These are phyloP conservation scores for Epicoccum nigrum DNA, from an alignment of 2,329 filamentous ascomycete genomes.

Conservation along the genomic window DNA sequence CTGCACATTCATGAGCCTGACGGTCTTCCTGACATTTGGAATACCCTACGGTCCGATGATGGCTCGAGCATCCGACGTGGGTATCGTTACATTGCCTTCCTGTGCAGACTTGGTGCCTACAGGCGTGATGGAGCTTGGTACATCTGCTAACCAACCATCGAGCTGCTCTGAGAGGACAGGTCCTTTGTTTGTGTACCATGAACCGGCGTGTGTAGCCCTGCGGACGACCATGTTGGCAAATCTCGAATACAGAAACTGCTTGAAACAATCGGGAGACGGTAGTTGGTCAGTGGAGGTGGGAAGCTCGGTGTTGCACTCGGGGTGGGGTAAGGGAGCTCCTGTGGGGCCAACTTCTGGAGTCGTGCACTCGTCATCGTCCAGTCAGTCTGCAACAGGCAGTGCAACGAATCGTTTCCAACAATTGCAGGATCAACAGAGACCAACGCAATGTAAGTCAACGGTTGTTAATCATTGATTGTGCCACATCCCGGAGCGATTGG, in stretches of 20 bases:
- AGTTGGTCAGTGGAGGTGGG: not conserved
- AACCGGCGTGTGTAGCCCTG: slow-evolving; percentile 77
- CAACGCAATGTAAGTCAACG: not conserved
- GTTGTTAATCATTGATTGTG: no score
- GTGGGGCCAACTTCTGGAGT: slow-evolving; percentile 22
- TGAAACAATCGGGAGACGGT: not conserved
- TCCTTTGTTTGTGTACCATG: slow-evolving; percentile 78
- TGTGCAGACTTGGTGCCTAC: slow-evolving; percentile 56
- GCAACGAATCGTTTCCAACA: no score
- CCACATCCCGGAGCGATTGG: no score
- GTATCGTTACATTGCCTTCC: slow-evolving; percentile 57
- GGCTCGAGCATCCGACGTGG: slow-evolving; percentile 75
- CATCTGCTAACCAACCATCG: slow-evolving; percentile 73
- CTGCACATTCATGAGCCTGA: slow-evolving; percentile 57
- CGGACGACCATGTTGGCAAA: slow-evolving; percentile 48
- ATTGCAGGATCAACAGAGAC: not conserved
- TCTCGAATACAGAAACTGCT: not conserved
- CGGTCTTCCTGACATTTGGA: not conserved
- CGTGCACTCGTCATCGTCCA: slow-evolving; percentile 14
- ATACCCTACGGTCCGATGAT: slow-evolving; percentile 87
- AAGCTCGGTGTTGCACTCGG: slow-evolving; percentile 4
- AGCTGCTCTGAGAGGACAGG: slow-evolving; percentile 70
- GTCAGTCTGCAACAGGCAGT: not conserved
- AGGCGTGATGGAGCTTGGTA: slow-evolving; percentile 69
- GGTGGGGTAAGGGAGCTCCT: slow-evolving; percentile 20